These are phyloP conservation scores for Epichloe sp. DNA, from an alignment of 2,329 filamentous ascomycete genomes.

Conservation along the genomic window DNA sequence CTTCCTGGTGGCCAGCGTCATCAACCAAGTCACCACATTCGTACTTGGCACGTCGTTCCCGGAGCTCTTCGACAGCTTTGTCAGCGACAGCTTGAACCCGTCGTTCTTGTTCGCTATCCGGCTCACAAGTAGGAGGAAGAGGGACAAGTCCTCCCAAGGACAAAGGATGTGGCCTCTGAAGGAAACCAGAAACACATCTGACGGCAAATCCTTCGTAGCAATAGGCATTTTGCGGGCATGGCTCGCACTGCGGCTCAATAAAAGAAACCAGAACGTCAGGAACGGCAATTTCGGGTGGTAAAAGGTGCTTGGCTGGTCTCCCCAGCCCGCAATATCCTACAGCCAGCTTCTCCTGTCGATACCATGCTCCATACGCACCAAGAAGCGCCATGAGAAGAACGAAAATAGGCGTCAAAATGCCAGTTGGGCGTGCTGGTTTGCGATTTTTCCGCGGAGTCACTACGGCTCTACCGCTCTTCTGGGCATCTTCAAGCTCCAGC, in stretches of 20 bases:
- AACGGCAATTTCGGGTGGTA: slow-evolving; percentile 38
- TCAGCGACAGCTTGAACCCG: slow-evolving; percentile 80
- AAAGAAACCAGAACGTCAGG: slow-evolving; percentile 60
- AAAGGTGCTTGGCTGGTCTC: slow-evolving; percentile 42
- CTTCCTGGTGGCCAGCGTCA: slow-evolving; percentile 44
- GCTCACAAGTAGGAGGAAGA: slow-evolving; percentile 81
- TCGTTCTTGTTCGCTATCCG: slow-evolving; percentile 83
- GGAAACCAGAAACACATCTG: slow-evolving; percentile 74
- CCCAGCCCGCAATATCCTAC: slow-evolving; percentile 91
- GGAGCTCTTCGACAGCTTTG: slow-evolving; percentile 72
- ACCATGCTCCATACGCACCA: slow-evolving; percentile 65
- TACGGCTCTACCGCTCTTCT: slow-evolving; percentile 36
- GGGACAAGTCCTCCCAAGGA: slow-evolving; percentile 71
- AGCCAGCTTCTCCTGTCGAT: slow-evolving; percentile 87
- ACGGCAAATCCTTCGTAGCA: slow-evolving; percentile 70
- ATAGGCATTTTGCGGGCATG: slow-evolving; percentile 79
- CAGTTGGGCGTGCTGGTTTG: slow-evolving; percentile 25
- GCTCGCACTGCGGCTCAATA: slow-evolving; percentile 71
- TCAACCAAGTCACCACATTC: slow-evolving; percentile 69
- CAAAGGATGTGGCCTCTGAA: slow-evolving; percentile 73
- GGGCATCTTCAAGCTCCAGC: slow-evolving; percentile 62
- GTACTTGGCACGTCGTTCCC: slow-evolving; percentile 73
- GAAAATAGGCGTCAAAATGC: slow-evolving; percentile 52
- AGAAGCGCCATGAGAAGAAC: slow-evolving; percentile 59
- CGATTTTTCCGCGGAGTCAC: slow-evolving; percentile 30